Evolutionary conservation across 495 filamentous ascomycete species (phyloP), one percentile per base, ranked within the genome.

Genomic region (Xylaria acuta): DNA sequence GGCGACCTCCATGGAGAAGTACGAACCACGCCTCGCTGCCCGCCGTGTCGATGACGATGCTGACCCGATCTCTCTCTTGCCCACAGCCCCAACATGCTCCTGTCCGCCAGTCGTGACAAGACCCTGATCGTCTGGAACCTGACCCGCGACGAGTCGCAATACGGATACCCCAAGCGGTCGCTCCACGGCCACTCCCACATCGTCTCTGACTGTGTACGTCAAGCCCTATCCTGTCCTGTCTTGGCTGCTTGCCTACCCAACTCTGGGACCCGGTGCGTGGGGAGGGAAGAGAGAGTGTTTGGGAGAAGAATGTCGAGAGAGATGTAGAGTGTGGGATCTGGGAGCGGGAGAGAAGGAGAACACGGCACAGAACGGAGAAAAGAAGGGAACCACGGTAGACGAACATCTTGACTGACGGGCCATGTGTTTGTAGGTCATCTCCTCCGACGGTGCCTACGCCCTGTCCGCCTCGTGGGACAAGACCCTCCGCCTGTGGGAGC

Each of bases 61-160:
- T 81, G 67, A 80, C 80, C 59, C 58, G 27, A 49, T n/a, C 59
- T 63, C 58, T 75, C 74, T 75, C 77, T 75, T 84, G 54, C 45
- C 6, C 32, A 80, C 83, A 95, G 93, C 92, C 97, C 97, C 80
- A 98, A 99, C 90, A 99, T 99, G 97, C 94, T 99, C 81, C 92
- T 99, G 75, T 99, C 96, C 72, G 94, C 89, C 78, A 93, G 90
- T 85, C 94, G 96, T 84, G 96, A 99, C 90, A 97, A 98, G 91
- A 93, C 93, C 78, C 88, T 99, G 82, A 99, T 99, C 88, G 95
- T 99, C 90, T 99, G 96, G 96, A 97, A 97, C 92, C 91, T 99
- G 77, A 98, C 96, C 85, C 95, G 96, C 85, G 96, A 99, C 84
- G 96, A 98, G 86, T 90, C 92, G 83, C 90, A 91, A 79, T 98